Evolutionary conservation across 768 basidiomycete species (phyloP).

Genomic region (Tricholoma furcatifolium): DNA sequence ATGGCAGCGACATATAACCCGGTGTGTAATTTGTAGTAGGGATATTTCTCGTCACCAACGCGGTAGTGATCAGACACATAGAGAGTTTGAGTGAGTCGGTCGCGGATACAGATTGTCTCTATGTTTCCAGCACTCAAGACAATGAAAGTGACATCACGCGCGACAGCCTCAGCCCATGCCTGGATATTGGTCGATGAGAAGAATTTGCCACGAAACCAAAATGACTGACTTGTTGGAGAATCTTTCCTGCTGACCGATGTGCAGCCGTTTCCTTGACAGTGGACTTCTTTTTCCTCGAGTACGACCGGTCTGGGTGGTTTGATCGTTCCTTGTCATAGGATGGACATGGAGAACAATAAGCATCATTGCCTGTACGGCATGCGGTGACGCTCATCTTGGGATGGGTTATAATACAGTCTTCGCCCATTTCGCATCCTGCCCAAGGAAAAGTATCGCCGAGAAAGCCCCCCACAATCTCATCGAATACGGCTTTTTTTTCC

Average conservation of each 20-base stretch:
- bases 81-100: background rate
- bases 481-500: background rate
- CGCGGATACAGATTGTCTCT: background rate
- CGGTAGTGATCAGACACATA: background rate
- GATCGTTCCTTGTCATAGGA: constrained; percentile 3
- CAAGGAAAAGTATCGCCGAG: background rate
- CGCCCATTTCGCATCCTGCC: constrained; percentile 1
- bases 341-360: background rate
- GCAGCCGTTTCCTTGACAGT: background rate
- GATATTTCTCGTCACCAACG: background rate
- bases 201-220: no score
- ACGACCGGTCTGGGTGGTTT: no score
- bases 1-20: background rate
- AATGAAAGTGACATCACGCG: background rate
- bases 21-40: constrained; percentile 1
- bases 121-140: background rate
- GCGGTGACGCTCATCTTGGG: background rate
- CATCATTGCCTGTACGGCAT: background rate
- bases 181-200: background rate
- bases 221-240: constrained; percentile 4
- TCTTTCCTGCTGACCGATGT: background rate
- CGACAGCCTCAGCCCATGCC: constrained; percentile 3
- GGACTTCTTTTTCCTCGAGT: background rate
- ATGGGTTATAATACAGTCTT: background rate
- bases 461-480: background rate